Evolutionary conservation across 148 eudicot genomes (phyloP).

Genomic region (Hydrangea macrophylla): DNA sequence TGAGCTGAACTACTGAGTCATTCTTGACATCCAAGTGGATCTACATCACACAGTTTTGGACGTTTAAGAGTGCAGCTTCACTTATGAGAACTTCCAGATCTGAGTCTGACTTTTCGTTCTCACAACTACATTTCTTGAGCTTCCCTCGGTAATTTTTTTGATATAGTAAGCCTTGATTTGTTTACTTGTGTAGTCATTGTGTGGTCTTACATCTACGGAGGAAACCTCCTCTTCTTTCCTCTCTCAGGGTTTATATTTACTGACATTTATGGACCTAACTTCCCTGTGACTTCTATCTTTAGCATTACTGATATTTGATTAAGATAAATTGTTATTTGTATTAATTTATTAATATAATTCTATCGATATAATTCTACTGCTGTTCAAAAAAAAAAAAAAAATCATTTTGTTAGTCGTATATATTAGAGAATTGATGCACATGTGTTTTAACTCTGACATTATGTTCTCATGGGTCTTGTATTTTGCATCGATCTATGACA

Average conservation of each 20-base stretch:
- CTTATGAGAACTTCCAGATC: no score
- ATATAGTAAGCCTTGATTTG: background rate
- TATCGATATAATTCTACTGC: no score
- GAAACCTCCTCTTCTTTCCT: background rate
- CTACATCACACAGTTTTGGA: background rate
- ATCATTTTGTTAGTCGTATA: background rate
- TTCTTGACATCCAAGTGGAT: background rate
- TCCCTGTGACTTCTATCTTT: no score
- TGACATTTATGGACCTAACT: background rate
- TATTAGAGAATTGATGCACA: no score
- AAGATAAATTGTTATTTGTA: no score
- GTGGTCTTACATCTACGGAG: background rate
- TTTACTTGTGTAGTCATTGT: background rate
- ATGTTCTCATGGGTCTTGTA: conserved; percentile 8
- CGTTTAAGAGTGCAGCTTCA: no score
- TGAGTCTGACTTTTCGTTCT: no score
- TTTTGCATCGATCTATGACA: conserved; percentile 65
- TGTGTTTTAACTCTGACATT: conserved; percentile 5
- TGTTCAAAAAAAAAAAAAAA: background rate
- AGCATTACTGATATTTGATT: no score
- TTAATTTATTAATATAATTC: no score
- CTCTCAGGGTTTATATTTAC: background rate
- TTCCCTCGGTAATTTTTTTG: background rate
- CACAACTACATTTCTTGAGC: background rate
- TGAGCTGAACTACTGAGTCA: background rate